Evolutionary conservation across 139 green algal species (phyloP), one percentile per base, ranked within the genome.

Genomic region (Haematococcus lacustris): DNA sequence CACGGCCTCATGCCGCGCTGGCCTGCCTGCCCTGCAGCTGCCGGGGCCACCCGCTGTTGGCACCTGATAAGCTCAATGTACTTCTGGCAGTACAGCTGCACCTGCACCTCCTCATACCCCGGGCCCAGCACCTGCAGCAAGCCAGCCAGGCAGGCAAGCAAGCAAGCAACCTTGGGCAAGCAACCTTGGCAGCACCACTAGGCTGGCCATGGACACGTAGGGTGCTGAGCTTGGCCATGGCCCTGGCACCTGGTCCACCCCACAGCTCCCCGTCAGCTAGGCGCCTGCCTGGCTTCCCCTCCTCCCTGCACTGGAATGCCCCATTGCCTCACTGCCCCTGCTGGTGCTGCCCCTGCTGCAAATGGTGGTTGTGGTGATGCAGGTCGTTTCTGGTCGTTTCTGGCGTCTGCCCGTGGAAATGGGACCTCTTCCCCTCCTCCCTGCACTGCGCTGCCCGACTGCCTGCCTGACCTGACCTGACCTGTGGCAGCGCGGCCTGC

Each of bases 51-150:
- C n/a, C n/a, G n/a, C n/a, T n/a, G n/a, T n/a, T n/a, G n/a, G n/a
- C 53, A 64, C 53, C 53, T 64, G 53, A 64, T 26, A 7, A 64
- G 53, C 26, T 64, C 53, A 35, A 64, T 64, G 53, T 35, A 64
- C 26, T 64, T 64, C 33, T 64, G 53, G 53, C 53, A 64, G 53
- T 64, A 64, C 23, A 64, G 53, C 53, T 64, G 53, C 4, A 35
- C 30, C 21, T 30, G 9, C 23, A 64, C 23, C 53, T 35, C 21
- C 4, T 64, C 53, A 26, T 64, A 64, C 9, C 53, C 53, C 21
- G 9, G 13, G 4, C 4, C 53, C 21, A 64, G 21, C 53, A 64
- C 53, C 53, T 64, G 53, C 53, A 64, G 53, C 47, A 21, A 21
- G 47, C 13, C 13, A 13, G 21, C 47, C 13, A 13, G 21, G 13